These are phyloP conservation scores for Diplocarpon rosae DNA, from an alignment of 2,329 filamentous ascomycete species.

Conservation along the genomic window DNA sequence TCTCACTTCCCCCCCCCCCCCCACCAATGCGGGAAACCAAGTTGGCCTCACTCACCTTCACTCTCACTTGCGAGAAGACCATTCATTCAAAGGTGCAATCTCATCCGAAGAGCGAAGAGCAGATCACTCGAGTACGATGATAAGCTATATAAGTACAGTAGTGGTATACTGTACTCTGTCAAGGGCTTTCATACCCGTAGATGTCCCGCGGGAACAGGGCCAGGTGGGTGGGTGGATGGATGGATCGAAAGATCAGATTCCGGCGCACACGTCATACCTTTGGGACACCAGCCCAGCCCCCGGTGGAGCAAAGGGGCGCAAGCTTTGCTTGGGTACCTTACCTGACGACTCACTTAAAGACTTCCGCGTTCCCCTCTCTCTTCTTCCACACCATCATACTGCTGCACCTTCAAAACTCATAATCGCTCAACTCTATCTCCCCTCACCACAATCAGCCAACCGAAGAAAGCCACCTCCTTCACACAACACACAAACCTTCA, in stretches of 20 bases:
- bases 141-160: no score
- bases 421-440: not conserved
- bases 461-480: not conserved
- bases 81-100: no score
- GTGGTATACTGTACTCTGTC: not conserved
- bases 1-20: no score
- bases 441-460: not conserved
- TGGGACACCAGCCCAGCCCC: not conserved
- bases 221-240: not conserved
- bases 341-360: conserved; percentile 2
- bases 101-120: no score
- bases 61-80: no score
- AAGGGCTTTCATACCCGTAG: not conserved
- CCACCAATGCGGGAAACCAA: no score
- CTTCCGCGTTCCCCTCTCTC: not conserved
- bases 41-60: no score
- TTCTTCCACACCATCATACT: not conserved
- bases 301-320: not conserved
- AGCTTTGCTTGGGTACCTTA: no score
- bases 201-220: not conserved
- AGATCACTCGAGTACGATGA: no score
- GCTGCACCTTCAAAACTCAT: no score
- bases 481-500: conserved; percentile 8
- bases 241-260: not conserved
- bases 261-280: conserved; percentile 4